Percentiles rank a stretch among this genome's conserved stretches.
Evolutionary conservation across 345 rosid genomes (phyloP).

Genomic region (Sisymbrium irio): DNA sequence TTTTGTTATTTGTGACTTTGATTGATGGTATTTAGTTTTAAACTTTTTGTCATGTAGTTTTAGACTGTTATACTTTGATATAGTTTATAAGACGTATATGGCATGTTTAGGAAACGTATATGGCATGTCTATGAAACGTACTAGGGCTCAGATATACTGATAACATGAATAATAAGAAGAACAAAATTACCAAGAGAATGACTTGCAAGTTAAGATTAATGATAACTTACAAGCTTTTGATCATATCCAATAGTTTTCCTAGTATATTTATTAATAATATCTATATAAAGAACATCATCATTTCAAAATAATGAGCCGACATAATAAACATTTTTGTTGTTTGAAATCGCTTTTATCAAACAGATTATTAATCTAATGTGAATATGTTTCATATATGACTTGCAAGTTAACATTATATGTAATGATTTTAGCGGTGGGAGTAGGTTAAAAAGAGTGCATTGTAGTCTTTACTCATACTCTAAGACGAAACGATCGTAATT

Average conservation of each 20-base stretch:
- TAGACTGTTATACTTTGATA: too few species aligned
- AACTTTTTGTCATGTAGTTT: too few species aligned
- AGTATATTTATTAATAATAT: neutral
- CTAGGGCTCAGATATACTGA: neutral
- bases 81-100: too few species aligned
- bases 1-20: too few species aligned
- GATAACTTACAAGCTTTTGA: conserved; percentile 13
- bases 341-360: neutral
- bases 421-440: conserved; percentile 23
- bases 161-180: conserved; percentile 2
- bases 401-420: conserved; percentile 15
- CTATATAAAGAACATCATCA: conserved; percentile 14
- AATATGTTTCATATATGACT: conserved; percentile 15
- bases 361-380: conserved; percentile 7
- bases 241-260: conserved; percentile 12
- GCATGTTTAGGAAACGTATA: too few species aligned
- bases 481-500: neutral
- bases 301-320: conserved; percentile 17
- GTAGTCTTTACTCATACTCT: conserved; percentile 16
- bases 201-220: conserved; percentile 38
- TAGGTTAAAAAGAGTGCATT: conserved; percentile 17
- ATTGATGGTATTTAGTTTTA: too few species aligned
- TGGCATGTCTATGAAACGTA: neutral
- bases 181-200: conserved; percentile 17
- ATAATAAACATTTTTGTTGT: neutral